A percentile compares a stretch with the other conserved stretches of the same genome.
These are phyloP conservation scores for Gynostemma pentaphyllum DNA, from an alignment of 306 rosid species.

Conservation along the genomic window DNA sequence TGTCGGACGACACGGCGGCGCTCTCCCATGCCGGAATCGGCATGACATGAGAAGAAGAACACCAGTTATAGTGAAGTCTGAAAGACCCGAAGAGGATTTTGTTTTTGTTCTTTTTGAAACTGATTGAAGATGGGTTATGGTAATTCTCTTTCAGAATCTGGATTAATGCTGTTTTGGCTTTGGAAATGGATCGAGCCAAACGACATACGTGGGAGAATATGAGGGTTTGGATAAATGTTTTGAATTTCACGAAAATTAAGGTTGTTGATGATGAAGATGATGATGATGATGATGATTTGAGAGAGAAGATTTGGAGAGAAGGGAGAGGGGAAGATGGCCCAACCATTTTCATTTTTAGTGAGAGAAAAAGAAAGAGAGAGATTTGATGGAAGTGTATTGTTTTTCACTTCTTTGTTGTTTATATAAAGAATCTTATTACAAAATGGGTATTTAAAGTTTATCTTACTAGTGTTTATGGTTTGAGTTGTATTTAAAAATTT, in stretches of 20 bases:
- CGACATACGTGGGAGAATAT: constrained; percentile 49
- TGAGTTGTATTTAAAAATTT: too few relatives aligned
- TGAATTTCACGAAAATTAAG: constrained; percentile 37
- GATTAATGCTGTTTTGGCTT: constrained; percentile 30
- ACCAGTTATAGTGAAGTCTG: constrained; percentile 82
- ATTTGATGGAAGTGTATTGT: background rate
- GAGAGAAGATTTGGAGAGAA: constrained; percentile 40
- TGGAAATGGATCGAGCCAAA: constrained; percentile 38
- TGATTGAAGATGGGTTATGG: constrained; percentile 8
- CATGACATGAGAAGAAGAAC: constrained; percentile 54
- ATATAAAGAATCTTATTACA: constrained; percentile 21
- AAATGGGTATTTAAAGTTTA: constrained; percentile 16
- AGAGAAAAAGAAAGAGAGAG: background rate
- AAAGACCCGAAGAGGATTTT: constrained; percentile 63
- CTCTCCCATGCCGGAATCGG: constrained; percentile 38
- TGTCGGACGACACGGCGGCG: constrained; percentile 10
- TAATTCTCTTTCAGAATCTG: constrained; percentile 19
- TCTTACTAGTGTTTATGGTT: too few relatives aligned
- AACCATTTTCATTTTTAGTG: constrained; percentile 26
- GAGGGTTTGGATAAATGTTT: constrained; percentile 47
- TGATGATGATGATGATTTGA: constrained; percentile 14
- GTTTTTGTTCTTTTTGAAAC: constrained; percentile 22
- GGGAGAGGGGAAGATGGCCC: constrained; percentile 26
- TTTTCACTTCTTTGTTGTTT: constrained; percentile 9
- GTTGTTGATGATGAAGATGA: constrained; percentile 20